Evolutionary conservation across 164 flowering plant genomes (phyloP), one percentile per base, ranked within the genome.

Genomic region (Malania oleifera): DNA sequence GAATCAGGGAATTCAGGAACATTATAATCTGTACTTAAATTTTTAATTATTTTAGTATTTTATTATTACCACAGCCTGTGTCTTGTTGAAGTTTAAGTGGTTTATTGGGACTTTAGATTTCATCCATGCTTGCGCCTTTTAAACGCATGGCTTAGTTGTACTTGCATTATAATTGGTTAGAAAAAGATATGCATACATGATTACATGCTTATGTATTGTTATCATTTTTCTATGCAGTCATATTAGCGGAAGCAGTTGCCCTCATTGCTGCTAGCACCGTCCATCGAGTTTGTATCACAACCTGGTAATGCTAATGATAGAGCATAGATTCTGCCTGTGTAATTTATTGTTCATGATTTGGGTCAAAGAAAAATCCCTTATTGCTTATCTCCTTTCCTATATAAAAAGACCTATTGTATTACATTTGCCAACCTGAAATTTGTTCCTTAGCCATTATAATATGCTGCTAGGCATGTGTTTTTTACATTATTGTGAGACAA

Each of bases 241-340:
- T 87, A 56, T 44, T 82, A 24, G 87, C 96, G 20, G 96, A 92
- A 75, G 70, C 59, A 22, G 73, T 92, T 70, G 98, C 96, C 57
- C 82, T 92, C 14, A 67, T 89, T 79, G 96, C 96, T 68, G 98
- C 96, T 45, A 57, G 96, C 73, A 81, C 95, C 10, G 93, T 92
- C 35, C 98, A 89, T 69, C 91, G 98, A 67, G 96, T 92, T 74
- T 89, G 98, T 64, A 79, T 89, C 68, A 87, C 98, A 23, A 85
- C 96, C 52, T 92, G 98, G 98, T 92, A 92, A 77, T 56, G 46
- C 48, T 54, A 47, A 24, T 57, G 31, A 31, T 40, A 29, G 38
- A 31, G n/a, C 26, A 17, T 31, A 7, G 20, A 10, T 44, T 44
- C 20, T 18, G 18, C 48, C 10, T 44, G 48, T 19, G 20, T 5